These are phyloP conservation scores for Hevea brasiliensis DNA, from an alignment of 345 rosid genomes.

Conservation along the genomic window DNA sequence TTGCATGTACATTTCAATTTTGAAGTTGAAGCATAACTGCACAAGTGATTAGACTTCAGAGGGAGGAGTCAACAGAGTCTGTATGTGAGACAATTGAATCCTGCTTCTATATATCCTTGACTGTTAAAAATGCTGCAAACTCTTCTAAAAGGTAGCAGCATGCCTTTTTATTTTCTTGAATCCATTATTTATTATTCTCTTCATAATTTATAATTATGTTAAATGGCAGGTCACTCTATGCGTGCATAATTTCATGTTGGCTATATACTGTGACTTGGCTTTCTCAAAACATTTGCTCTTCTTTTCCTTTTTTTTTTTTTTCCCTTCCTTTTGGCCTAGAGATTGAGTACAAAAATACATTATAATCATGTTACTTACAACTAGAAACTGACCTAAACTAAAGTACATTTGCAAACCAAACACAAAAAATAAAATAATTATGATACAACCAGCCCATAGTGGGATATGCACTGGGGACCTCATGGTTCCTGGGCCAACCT, in stretches of 20 bases:
- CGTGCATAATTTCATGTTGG: background rate
- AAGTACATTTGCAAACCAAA: too few relatives aligned
- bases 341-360: too few relatives aligned
- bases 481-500: too few relatives aligned
- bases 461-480: too few relatives aligned
- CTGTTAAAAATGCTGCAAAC: background rate
- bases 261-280: background rate
- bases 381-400: too few relatives aligned
- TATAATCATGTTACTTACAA: too few relatives aligned
- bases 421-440: too few relatives aligned
- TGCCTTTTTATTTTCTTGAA: background rate
- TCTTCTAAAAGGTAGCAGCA: background rate
- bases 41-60: too few relatives aligned
- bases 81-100: background rate
- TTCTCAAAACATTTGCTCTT: background rate
- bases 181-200: background rate
- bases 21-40: too few relatives aligned
- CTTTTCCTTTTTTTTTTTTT: too few relatives aligned
- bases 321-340: too few relatives aligned
- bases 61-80: background rate
- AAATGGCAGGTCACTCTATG: background rate
- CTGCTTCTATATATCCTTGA: background rate
- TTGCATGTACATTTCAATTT: background rate
- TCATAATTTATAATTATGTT: background rate
- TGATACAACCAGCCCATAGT: too few relatives aligned